phyloP scores from a whole-genome alignment of 352 stramenopile species.

The Lagenidium sp. region DNA sequence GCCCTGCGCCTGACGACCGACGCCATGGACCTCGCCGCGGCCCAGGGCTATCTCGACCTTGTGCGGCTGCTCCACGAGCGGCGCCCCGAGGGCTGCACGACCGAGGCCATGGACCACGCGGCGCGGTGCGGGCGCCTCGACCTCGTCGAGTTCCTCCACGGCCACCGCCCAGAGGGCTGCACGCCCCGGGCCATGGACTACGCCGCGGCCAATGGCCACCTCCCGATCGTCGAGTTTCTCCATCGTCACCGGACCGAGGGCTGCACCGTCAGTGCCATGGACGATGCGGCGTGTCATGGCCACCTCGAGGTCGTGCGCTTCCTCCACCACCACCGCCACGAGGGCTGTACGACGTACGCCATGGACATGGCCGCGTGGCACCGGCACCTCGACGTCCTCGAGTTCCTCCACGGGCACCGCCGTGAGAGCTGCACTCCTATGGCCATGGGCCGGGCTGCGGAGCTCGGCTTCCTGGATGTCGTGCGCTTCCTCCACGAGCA shows the following conservation, averaged over 20 bases:
- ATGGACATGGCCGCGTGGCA: constrained; percentile 9
- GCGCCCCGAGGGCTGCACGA: constrained; percentile 6
- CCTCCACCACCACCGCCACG: constrained; percentile 8
- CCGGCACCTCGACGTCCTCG: constrained; percentile 8
- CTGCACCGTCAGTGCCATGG: constrained; percentile 3
- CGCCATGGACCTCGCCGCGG: constrained; percentile 8
- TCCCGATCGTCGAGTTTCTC: constrained; percentile 20
- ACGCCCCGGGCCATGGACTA: constrained; percentile 24
- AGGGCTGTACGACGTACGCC: constrained; percentile 16
- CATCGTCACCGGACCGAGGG: constrained; percentile 1
- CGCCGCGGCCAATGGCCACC: constrained; percentile 17
- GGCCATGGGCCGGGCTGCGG: constrained; percentile 9
- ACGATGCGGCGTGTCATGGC: constrained; percentile 2
- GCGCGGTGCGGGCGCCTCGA: constrained; percentile 11
- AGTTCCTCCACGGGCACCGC: constrained; percentile 14
- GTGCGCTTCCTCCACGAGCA: constrained; percentile 9
- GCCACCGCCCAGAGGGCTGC: constrained; percentile 15
- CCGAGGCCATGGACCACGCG: neutral
- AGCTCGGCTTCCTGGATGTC: constrained; percentile 9
- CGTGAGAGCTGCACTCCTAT: constrained; percentile 10
- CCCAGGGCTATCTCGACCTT: no score
- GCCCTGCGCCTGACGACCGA: no score
- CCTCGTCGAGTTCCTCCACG: constrained; percentile 15
- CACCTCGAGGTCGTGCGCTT: constrained; percentile 12
- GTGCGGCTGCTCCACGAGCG: no score